Base-by-base conservation (phyloP, 805 yeast species). In the Candida nanaspora region DNA sequence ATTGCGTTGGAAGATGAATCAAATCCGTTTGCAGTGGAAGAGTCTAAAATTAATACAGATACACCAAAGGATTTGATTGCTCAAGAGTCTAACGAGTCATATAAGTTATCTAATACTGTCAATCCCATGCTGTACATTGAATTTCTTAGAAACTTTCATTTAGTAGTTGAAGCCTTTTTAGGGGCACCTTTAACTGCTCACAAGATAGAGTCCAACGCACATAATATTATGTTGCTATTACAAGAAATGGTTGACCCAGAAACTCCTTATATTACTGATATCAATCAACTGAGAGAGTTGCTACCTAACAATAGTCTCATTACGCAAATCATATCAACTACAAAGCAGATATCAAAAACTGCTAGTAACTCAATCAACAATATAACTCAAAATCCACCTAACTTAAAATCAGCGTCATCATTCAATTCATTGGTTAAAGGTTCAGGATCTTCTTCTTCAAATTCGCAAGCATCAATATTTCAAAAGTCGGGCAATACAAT, bases 171-270 rank as follows among this genome's bases (percentile, higher is more conserved):
- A 22, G 63, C 63, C 21, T 75, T 70, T 48, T 59, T 76, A 33
- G 72, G 72, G 19, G 43, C 59, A 3, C 80, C 80, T 2, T 54
- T 88, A 25, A 69, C 77, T 2, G 59, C 76, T 2, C 54, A 72
- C 21, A 82, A 80, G 48, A 62, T 93, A 10, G 80, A 74, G 40
- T 74, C 82, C 35, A 82, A 87, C 53, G 72, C 71, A 47, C 94
- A 87, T 52, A 76, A 84, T 2, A 61, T 88, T 35, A 72, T 83
- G 26, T 65, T 87, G 50, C 61, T 91, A 29, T 62, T 89, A 45
- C 82, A 79, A 52, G 93, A 85, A 53, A 76, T 86, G 78, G 54
- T 88, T 13, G 95, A 86, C 49, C 80, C 77, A 31, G 89, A 91
- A 3, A 68, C 72, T 27, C 95, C 96, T 2, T 75, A 74, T 46